A percentile compares a stretch with the other conserved stretches of the same genome.
Evolutionary conservation across 108 stramenopile species (phyloP).

Genomic region (Pseudonitzschia multistriata): DNA sequence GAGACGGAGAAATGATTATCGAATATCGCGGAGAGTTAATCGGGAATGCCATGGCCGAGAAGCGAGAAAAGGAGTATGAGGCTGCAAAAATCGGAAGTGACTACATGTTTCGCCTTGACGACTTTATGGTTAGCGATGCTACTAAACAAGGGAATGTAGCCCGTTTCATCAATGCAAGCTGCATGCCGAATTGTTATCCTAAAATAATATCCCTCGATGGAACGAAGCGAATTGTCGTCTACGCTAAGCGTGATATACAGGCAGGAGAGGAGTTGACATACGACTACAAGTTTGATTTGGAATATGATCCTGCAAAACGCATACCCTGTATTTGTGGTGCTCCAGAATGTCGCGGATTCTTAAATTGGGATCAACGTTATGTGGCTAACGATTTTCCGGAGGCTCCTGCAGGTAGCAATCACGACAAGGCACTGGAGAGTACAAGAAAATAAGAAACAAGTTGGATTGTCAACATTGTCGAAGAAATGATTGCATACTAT

Average conservation of each 20-base stretch:
- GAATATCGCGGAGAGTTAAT: conserved; percentile 95
- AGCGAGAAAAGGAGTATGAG: conserved; percentile 88
- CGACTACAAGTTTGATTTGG: conserved; percentile 95
- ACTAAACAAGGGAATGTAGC: conserved; percentile 91
- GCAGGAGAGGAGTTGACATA: conserved; percentile 95
- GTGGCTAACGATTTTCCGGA: background rate
- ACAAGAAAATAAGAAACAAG: background rate
- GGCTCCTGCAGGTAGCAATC: background rate
- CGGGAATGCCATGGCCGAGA: conserved; percentile 84
- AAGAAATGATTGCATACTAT: background rate
- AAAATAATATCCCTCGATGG: conserved; percentile 76
- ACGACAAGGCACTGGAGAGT: background rate
- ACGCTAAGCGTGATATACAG: conserved; percentile 84
- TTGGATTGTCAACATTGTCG: background rate
- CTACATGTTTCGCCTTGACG: conserved; percentile 96
- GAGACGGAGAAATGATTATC: conserved; percentile 76
- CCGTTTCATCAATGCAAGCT: conserved; percentile 93
- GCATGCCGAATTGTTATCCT: conserved; percentile 89
- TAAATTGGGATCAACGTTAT: conserved; percentile 64
- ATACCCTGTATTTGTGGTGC: conserved; percentile 77
- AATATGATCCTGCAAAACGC: conserved; percentile 59
- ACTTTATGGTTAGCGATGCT: conserved; percentile 75
- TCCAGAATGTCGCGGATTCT: conserved; percentile 67
- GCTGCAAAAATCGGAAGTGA: conserved; percentile 78
- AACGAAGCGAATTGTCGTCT: conserved; percentile 83